Percentiles rank a stretch among this genome's conserved stretches.
These are phyloP conservation scores for Beauveria australis DNA, from an alignment of 2,329 filamentous ascomycete species.

Conservation along the genomic window DNA sequence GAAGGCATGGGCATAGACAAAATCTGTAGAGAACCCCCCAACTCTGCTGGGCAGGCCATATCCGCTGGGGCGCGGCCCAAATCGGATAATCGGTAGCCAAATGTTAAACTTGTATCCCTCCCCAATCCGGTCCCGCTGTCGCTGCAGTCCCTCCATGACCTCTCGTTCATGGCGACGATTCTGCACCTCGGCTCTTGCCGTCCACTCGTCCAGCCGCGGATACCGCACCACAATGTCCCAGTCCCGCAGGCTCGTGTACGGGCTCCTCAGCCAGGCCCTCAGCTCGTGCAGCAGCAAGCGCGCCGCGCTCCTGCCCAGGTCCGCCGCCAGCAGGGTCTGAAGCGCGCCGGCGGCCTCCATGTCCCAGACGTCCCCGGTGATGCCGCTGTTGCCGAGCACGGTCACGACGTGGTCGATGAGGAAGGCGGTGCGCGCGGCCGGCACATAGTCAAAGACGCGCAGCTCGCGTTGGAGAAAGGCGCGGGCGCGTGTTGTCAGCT, in stretches of 20 bases:
- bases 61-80: too few relatives aligned
- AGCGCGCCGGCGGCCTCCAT: neutral
- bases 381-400: slow-evolving; percentile 41
- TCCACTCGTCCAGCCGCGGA: neutral
- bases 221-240: slow-evolving; percentile 84
- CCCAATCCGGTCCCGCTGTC: too few relatives aligned
- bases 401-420: slow-evolving; percentile 79
- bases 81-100: too few relatives aligned
- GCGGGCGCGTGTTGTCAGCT: slow-evolving; percentile 67
- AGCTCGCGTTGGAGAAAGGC: slow-evolving; percentile 79
- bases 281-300: slow-evolving; percentile 78
- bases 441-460: slow-evolving; percentile 69
- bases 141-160: neutral
- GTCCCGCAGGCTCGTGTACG: slow-evolving; percentile 59
- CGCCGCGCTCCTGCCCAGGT: slow-evolving; percentile 66
- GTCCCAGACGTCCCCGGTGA: slow-evolving; percentile 37
- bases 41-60: too few relatives aligned
- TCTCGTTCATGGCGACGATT: neutral
- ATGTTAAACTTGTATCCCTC: too few relatives aligned
- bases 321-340: slow-evolving; percentile 57
- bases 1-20: too few relatives aligned
- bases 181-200: too few relatives aligned
- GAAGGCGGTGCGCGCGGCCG: slow-evolving; percentile 52
- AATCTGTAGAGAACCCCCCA: too few relatives aligned
- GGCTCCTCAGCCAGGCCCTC: slow-evolving; percentile 73